phyloP scores from a whole-genome alignment of 1,139 yeast species.

The Saccharomyces hybrid region DNA sequence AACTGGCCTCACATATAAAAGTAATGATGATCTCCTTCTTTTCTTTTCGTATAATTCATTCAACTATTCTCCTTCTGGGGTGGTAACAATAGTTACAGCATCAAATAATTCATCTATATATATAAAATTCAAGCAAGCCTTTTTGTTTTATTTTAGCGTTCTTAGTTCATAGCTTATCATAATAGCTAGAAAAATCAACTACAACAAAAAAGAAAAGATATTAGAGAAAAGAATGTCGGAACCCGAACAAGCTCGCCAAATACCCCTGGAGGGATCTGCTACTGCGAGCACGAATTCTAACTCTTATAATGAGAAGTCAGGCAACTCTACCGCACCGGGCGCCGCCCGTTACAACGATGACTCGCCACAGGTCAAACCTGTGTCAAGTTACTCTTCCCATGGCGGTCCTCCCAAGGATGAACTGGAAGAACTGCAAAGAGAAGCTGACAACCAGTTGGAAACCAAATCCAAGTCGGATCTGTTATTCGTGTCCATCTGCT shows the following conservation, averaged over 20 bases:
- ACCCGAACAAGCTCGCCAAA: not conserved
- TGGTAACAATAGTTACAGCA: too few relatives aligned
- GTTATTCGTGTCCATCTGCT: conserved; percentile 36
- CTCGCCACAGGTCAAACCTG: not conserved
- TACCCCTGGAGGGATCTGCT: not conserved
- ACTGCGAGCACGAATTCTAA: conserved; percentile 1
- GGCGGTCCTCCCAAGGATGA: conserved; percentile 10
- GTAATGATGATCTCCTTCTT: too few relatives aligned
- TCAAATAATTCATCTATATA: too few relatives aligned
- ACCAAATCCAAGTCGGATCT: conserved; percentile 11
- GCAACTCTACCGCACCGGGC: conserved; percentile 1
- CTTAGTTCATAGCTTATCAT: too few relatives aligned
- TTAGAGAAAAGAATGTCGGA: not conserved
- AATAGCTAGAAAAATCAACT: not conserved
- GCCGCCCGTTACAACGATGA: conserved; percentile 3
- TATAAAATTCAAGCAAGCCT: too few relatives aligned
- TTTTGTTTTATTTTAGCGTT: too few relatives aligned
- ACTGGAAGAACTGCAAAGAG: conserved; percentile 12
- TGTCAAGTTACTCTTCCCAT: not conserved
- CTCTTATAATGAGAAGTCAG: not conserved
- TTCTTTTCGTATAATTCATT: too few relatives aligned
- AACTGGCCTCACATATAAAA: too few relatives aligned
- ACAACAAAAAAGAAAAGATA: not conserved
- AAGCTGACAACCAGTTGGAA: conserved; percentile 12
- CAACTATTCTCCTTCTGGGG: too few relatives aligned